phyloP scores from a whole-genome alignment of 179 eudicot genomes.

The Heliamphora ciliata region DNA sequence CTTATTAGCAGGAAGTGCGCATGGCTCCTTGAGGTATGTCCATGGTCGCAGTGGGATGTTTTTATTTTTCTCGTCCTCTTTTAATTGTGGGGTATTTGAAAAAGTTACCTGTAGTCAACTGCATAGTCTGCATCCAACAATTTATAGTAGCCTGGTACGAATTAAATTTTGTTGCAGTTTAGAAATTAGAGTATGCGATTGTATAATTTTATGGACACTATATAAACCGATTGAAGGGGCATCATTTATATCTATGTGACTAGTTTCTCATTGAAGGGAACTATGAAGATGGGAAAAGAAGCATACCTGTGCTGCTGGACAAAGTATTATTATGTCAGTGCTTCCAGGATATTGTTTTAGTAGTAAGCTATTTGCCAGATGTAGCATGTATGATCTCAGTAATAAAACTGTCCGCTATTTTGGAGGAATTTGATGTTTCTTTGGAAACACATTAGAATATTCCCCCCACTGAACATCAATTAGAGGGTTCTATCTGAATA shows the following conservation, averaged over 20 bases:
- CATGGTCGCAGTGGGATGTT: background rate
- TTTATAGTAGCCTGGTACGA: background rate
- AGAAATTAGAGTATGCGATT: background rate
- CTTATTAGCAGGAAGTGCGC: slow-evolving; percentile 50
- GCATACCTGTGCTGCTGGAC: background rate
- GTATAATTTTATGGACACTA: background rate
- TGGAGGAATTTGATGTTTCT: background rate
- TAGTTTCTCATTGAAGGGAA: background rate
- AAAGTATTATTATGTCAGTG: background rate
- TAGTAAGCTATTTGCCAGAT: background rate
- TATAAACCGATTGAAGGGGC: background rate
- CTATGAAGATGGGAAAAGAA: background rate
- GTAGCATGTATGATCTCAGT: background rate
- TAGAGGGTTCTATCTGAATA: background rate
- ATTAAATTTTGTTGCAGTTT: background rate
- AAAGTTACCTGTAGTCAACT: background rate
- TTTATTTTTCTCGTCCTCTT: background rate
- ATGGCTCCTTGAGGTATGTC: slow-evolving; percentile 54
- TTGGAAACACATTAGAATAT: background rate
- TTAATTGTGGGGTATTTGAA: background rate
- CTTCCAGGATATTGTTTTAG: background rate
- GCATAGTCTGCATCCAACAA: background rate
- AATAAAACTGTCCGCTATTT: background rate
- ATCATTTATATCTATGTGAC: background rate
- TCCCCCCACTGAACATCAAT: background rate